Evolutionary conservation across 306 rosid genomes (phyloP), one percentile per base, ranked within the genome.

Genomic region (Purshia tridentata): DNA sequence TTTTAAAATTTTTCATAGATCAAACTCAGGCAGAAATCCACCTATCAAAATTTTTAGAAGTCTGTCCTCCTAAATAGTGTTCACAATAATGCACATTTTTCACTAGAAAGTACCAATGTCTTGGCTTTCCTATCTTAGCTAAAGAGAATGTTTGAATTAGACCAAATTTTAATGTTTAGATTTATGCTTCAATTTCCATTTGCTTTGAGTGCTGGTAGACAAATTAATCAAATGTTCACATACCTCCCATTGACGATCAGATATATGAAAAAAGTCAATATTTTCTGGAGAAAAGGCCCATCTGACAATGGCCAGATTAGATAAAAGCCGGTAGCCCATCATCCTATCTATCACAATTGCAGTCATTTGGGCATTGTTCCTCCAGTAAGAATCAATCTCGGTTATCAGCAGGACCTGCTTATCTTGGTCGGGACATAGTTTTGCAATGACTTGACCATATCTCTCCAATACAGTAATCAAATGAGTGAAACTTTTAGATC

Each of bases 161-260:
- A 61, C 67, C 20, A 29, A 6, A 35, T 59, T 59, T 59, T 12
- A 59, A 61, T 29, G 46, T 39, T 56, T 29, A 12, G 1, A 58
- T 2, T 12, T 49, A 12, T 58, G 40, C 3, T 23, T 58, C 44
- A 29, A 37, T 40, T 39, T 39, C 47, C 47, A 8, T 39, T 39
- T 61, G 20, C n/a, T 39, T 40, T 39, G 14, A 39, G 12, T n/a
- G 40, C 8, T 20, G 12, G 22, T 41, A 63, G 18, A 7, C 35
- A 29, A 3, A 29, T 29, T 29, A 29, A 29, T 1, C 35, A 29
- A 29, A 29, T 29, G 35, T 57, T 71, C 42, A 53, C 40, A 72
- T 88, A 94, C 99, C 99, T 94, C 99, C 99, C 99, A 94, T 35
- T 93, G 91, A 82, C 89, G 88, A 81, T 94, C 99, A 10, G 98